Evolutionary conservation across 2,329 filamentous ascomycete genomes (phyloP), one percentile per base, ranked within the genome.

Genomic region (Septoria petroselini): DNA sequence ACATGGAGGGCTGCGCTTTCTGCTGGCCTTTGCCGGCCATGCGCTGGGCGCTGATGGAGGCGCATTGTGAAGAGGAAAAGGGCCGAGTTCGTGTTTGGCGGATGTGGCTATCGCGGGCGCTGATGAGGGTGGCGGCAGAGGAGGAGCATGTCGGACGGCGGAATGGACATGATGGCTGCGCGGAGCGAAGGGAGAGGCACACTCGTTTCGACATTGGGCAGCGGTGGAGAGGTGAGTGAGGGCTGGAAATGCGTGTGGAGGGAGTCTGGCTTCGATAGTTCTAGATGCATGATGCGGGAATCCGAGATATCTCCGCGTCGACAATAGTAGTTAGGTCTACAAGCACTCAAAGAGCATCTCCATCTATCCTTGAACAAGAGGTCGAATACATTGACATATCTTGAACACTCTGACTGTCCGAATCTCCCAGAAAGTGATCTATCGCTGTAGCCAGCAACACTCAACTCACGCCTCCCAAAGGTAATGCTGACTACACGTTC

Each of bases 401-500:
- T n/a, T n/a, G n/a, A n/a, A n/a, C n/a, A n/a, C n/a, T n/a, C n/a
- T n/a, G n/a, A n/a, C n/a, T n/a, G n/a, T n/a, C n/a, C n/a, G n/a
- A n/a, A n/a, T n/a, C n/a, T n/a, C n/a, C n/a, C n/a, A n/a, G n/a
- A n/a, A n/a, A n/a, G n/a, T n/a, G n/a, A n/a, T n/a, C n/a, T n/a
- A n/a, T n/a, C n/a, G n/a, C n/a, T n/a, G n/a, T n/a, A n/a, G n/a
- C n/a, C n/a, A n/a, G n/a, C n/a, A n/a, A n/a, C n/a, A n/a, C n/a
- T n/a, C n/a, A n/a, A n/a, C n/a, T n/a, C n/a, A n/a, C n/a, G n/a
- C n/a, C n/a, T n/a, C n/a, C n/a, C n/a, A n/a, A n/a, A n/a, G n/a
- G n/a, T n/a, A n/a, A n/a, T n/a, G n/a, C n/a, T n/a, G n/a, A 15
- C 17, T 70, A 76, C 48, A 75, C 56, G 23, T 65, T 73, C 61